Conservation (phyloP, 2,329 filamentous ascomycete species). For the Hypocreales sp. region DNA sequence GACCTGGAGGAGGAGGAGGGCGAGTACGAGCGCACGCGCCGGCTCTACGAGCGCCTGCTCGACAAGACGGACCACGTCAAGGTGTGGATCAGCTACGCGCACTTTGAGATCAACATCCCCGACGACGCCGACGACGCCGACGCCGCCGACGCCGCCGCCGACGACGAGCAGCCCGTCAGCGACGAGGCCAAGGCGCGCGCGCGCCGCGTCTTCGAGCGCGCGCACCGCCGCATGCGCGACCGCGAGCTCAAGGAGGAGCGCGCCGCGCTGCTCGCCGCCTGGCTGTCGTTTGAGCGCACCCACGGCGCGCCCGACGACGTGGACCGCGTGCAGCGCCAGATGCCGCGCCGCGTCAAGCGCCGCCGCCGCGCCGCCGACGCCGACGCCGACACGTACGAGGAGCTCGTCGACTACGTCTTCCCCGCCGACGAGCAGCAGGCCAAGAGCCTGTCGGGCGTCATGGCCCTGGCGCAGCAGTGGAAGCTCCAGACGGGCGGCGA, state of each 20-base stretch:
- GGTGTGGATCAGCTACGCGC: slow-evolving; percentile 98
- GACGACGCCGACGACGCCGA: slow-evolving; percentile 43
- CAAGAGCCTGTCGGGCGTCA: slow-evolving; percentile 66
- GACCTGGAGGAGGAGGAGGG: slow-evolving; percentile 96
- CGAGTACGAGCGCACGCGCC: slow-evolving; percentile 70
- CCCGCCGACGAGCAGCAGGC: slow-evolving; percentile 84
- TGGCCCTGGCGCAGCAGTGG: slow-evolving; percentile 80
- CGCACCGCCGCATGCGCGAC: slow-evolving; percentile 75
- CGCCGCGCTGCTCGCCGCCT: slow-evolving; percentile 81
- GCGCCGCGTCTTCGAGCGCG: slow-evolving; percentile 70
- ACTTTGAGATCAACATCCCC: slow-evolving; percentile 91
- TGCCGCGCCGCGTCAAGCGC: slow-evolving; percentile 89
- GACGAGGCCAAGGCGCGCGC: slow-evolving; percentile 74
- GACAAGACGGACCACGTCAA: slow-evolving; percentile 97
- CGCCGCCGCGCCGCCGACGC: slow-evolving; percentile 79
- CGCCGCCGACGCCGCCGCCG: slow-evolving; percentile 47
- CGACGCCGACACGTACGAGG: slow-evolving; percentile 83
- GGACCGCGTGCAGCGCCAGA: slow-evolving; percentile 75
- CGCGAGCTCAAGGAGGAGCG: slow-evolving; percentile 85
- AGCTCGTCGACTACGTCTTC: slow-evolving; percentile 96
- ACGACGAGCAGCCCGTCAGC: slow-evolving; percentile 55
- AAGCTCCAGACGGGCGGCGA: slow-evolving; percentile 43
- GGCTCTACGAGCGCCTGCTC: slow-evolving; percentile 78
- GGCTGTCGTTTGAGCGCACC: slow-evolving; percentile 80
- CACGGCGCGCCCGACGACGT: slow-evolving; percentile 64